phyloP scores from a whole-genome alignment of 2,329 filamentous ascomycete genomes.

The Sporothrix sp. region DNA sequence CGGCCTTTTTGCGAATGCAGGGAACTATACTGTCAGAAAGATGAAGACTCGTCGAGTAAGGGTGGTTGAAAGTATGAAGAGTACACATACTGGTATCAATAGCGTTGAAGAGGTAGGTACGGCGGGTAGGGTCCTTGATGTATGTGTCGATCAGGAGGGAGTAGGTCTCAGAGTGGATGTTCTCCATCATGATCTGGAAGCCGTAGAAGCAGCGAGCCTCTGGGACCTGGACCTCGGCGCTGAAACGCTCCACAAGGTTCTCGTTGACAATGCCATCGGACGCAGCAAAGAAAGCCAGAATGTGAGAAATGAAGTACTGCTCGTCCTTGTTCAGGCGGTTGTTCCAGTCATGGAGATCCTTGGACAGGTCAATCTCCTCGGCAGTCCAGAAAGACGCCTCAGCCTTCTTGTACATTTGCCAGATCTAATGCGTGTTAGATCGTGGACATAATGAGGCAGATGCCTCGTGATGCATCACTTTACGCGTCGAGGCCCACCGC shows the following conservation, averaged over 20 bases:
- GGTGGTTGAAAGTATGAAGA: not conserved
- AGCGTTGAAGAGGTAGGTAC: conserved; percentile 91
- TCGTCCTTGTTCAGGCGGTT: conserved; percentile 94
- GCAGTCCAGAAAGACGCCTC: conserved; percentile 99
- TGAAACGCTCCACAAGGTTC: conserved; percentile 97
- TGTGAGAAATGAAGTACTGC: conserved; percentile 96
- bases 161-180: conserved; percentile 99
- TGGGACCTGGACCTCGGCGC: conserved; percentile 88
- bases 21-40: conserved; percentile 65
- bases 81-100: conserved; percentile 79
- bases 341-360: conserved; percentile 99
- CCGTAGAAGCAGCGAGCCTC: conserved; percentile 99
- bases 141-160: conserved; percentile 98
- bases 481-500: conserved; percentile 51
- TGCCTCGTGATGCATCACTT: conserved; percentile 37
- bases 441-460: conserved; percentile 17
- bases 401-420: conserved; percentile 99
- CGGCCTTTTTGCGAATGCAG: conserved; percentile 95
- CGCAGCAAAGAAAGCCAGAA: conserved; percentile 96
- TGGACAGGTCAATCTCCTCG: conserved; percentile 97
- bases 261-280: conserved; percentile 99
- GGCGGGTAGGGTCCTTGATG: conserved; percentile 94
- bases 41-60: too few relatives aligned
- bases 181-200: conserved; percentile 99
- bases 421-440: conserved; percentile 59